phyloP scores from a whole-genome alignment of 805 yeast species.

The Metschnikowia baotianmanensis region DNA sequence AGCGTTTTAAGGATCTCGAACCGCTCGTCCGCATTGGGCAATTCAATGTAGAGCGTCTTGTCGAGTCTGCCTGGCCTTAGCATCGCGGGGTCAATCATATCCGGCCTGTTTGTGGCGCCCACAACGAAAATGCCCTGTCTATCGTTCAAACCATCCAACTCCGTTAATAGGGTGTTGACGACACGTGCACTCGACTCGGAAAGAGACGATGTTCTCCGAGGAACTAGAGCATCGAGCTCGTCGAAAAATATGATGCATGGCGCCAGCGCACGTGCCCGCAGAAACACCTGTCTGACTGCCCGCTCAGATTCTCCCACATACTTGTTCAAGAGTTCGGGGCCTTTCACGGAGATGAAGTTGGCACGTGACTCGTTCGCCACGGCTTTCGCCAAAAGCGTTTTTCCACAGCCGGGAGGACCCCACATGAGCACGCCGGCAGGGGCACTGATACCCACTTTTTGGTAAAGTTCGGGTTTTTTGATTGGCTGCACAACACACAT shows the following conservation, averaged over 20 bases:
- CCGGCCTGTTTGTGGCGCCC: constrained; percentile 97
- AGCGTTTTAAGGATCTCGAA: constrained; percentile 79
- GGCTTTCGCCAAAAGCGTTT: constrained; percentile 92
- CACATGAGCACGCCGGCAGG: constrained; percentile 96
- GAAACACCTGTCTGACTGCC: constrained; percentile 88
- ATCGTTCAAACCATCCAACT: constrained; percentile 95
- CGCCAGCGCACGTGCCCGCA: constrained; percentile 94
- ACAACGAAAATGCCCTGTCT: constrained; percentile 96
- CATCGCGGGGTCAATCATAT: constrained; percentile 91
- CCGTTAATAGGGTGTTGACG: constrained; percentile 92
- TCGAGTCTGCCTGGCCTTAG: constrained; percentile 97
- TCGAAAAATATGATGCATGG: constrained; percentile 98
- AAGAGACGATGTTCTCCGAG: constrained; percentile 95
- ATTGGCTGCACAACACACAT: constrained; percentile 98
- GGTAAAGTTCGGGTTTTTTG: constrained; percentile 84
- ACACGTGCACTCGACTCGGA: constrained; percentile 97
- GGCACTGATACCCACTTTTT: constrained; percentile 89
- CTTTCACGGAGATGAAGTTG: constrained; percentile 92
- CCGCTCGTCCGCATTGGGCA: constrained; percentile 78
- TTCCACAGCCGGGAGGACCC: constrained; percentile 99
- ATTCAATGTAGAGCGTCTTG: constrained; percentile 86
- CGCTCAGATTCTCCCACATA: constrained; percentile 98
- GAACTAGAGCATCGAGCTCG: constrained; percentile 98
- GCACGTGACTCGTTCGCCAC: constrained; percentile 98
- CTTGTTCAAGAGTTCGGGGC: constrained; percentile 94